Conservation (phyloP, 2,329 filamentous ascomycete genomes). For the Monosporascus sp. region DNA sequence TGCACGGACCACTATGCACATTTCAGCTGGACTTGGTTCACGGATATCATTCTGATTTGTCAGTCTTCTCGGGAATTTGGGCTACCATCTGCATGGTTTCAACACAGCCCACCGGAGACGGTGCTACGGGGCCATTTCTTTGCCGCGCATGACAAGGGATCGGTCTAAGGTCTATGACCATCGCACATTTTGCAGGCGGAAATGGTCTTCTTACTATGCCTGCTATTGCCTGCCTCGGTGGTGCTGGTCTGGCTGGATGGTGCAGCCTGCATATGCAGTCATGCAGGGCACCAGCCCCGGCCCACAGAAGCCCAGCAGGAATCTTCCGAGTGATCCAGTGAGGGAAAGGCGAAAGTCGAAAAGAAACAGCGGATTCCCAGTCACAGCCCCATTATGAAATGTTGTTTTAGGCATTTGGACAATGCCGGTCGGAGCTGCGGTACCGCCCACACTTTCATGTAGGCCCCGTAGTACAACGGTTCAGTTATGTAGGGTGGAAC, state of each 20-base stretch:
- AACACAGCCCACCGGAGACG: constrained; percentile 25
- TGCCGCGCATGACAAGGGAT: not conserved
- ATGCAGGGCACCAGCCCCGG: constrained; percentile 2
- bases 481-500: not conserved
- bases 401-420: no score
- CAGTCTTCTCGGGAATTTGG: constrained; percentile 23
- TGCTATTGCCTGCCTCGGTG: not conserved
- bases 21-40: constrained; percentile 29
- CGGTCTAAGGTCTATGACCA: not conserved
- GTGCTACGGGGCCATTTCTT: not conserved
- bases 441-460: no score
- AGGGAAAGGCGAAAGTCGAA: not conserved
- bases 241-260: constrained; percentile 11
- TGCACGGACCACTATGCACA: constrained; percentile 25
- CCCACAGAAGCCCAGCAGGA: not conserved
- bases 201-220: no score
- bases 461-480: no score
- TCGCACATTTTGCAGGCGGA: no score
- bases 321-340: not conserved
- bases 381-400: no score
- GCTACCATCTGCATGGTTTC: constrained; percentile 27
- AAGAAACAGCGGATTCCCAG: not conserved
- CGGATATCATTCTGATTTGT: constrained; percentile 21
- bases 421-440: no score
- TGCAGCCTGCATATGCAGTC: constrained; percentile 9